Conservation (phyloP, 495 filamentous ascomycete species). For the Penicillium steckii region DNA sequence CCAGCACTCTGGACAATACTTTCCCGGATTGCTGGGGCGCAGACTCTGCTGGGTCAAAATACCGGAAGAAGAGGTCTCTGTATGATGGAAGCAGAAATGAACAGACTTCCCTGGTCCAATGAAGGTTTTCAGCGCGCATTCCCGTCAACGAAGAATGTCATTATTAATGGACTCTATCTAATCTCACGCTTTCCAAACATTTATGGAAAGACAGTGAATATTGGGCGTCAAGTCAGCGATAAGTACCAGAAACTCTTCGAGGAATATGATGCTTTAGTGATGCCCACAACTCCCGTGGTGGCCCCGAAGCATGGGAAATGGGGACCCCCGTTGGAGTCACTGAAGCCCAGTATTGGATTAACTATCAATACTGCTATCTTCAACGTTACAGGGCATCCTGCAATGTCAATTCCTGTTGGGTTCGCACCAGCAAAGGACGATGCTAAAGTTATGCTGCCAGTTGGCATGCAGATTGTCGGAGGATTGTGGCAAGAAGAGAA, state of each 20-base stretch:
- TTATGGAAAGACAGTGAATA: constrained; percentile 41
- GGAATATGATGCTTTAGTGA: constrained; percentile 46
- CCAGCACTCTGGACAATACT: constrained; percentile 52
- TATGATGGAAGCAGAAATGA: constrained; percentile 38
- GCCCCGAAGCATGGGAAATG: constrained; percentile 36
- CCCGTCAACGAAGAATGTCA: constrained; percentile 42
- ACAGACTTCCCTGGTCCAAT: constrained; percentile 31
- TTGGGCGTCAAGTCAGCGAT: constrained; percentile 42
- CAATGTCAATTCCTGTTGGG: constrained; percentile 54
- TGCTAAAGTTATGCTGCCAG: constrained; percentile 45
- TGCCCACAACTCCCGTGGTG: constrained; percentile 47
- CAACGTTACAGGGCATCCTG: constrained; percentile 58
- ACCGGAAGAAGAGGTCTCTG: constrained; percentile 38
- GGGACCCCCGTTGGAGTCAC: constrained; percentile 37
- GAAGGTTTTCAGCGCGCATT: constrained; percentile 34
- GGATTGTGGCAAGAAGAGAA: constrained; percentile 38
- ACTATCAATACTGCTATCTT: constrained; percentile 57
- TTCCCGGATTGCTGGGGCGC: constrained; percentile 40
- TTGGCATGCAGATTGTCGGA: constrained; percentile 59
- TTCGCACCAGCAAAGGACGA: constrained; percentile 45
- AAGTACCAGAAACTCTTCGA: constrained; percentile 43
- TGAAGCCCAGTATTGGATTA: constrained; percentile 42
- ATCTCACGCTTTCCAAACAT: constrained; percentile 35
- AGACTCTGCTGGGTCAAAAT: constrained; percentile 38
- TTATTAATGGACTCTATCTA: constrained; percentile 43